Base-by-base conservation (phyloP, 768 basidiomycete species). In the Cyclocybe aegerita region DNA sequence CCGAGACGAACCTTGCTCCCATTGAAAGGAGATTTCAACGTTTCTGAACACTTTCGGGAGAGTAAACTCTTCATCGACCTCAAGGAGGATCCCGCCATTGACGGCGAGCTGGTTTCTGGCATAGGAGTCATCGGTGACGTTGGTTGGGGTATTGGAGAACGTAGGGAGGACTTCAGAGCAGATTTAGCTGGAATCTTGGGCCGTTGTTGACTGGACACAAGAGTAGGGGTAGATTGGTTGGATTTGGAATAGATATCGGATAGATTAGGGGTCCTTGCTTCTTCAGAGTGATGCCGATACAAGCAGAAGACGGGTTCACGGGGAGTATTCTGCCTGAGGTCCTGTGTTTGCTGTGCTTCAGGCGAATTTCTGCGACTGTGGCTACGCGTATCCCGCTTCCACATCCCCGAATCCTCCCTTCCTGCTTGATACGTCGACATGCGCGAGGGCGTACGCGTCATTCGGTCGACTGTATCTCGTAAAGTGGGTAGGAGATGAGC, bases 381-480 rank as follows among this genome's bases (percentile, higher is more conserved):
- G 15, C 43, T 50, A 14, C 46, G 40, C 16, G 12, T n/a, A 7
- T 42, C 46, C 29, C n/a, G 48, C 23, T 16, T 36, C 30, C 43
- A 37, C 9, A 42, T 45, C 49, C 7, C 7, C 31, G 7, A n/a
- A 49, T 31, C 43, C 42, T 14, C n/a, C 43, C 3, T 41, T 50
- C 9, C 39, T 35, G 16, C 35, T 45, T 29, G 49, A 33, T 11
- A 50, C 8, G 57, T 31, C 9, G 55, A 51, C 52, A 50, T 47
- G 49, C 66, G 66, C 36, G 71, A 72, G 1, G 81, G 79, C 10
- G 75, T 69, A 45, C 76, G 71, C 2, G 88, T 90, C 88, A 90
- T 90, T 40, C 81, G 78, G 57, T 85, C 79, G 34, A 90, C 77
- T 0, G 88, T 90, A 49, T 89, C 87, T 37, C 80, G 75, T 33